Conservation (phyloP, 768 basidiomycete species). For the Leccinum obscurum region DNA sequence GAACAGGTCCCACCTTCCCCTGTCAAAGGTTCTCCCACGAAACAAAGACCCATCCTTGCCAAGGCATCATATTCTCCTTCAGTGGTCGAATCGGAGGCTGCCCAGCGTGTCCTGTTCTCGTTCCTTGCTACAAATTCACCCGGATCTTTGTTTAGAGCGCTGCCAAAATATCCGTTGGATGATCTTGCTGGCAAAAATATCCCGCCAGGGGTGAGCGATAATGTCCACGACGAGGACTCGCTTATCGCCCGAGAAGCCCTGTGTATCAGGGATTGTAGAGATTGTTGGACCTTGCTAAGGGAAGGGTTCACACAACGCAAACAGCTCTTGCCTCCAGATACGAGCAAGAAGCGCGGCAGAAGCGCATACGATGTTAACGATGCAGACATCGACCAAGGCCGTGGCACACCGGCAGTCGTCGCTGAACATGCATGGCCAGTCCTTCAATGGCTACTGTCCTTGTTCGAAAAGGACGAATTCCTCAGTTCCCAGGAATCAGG, state of each 20-base stretch:
- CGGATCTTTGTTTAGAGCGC: constrained; percentile 48
- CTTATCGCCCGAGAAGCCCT: constrained; percentile 54
- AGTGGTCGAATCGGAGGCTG: constrained; percentile 46
- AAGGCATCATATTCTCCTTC: constrained; percentile 45
- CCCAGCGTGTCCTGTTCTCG: constrained; percentile 54
- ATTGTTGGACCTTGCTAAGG: constrained; percentile 62
- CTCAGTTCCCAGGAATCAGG: constrained; percentile 34
- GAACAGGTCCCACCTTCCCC: constrained; percentile 33
- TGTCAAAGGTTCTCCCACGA: constrained; percentile 48
- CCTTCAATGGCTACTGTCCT: constrained; percentile 63
- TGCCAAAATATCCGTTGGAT: constrained; percentile 49
- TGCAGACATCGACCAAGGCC: constrained; percentile 22
- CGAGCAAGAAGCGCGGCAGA: constrained; percentile 36
- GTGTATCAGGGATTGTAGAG: constrained; percentile 52
- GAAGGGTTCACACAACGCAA: constrained; percentile 51
- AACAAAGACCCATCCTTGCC: constrained; percentile 41
- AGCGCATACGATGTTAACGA: constrained; percentile 27
- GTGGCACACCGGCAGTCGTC: constrained; percentile 37
- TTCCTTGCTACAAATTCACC: constrained; percentile 60
- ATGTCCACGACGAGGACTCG: constrained; percentile 51
- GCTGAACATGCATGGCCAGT: constrained; percentile 68
- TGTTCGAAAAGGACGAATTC: constrained; percentile 70
- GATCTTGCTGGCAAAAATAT: constrained; percentile 6
- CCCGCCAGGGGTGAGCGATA: constrained; percentile 10
- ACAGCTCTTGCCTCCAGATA: constrained; percentile 17